Percentiles rank a stretch among this genome's conserved stretches.
Evolutionary conservation across 352 stramenopile species (phyloP).

Genomic region (Pythium apleroticum): DNA sequence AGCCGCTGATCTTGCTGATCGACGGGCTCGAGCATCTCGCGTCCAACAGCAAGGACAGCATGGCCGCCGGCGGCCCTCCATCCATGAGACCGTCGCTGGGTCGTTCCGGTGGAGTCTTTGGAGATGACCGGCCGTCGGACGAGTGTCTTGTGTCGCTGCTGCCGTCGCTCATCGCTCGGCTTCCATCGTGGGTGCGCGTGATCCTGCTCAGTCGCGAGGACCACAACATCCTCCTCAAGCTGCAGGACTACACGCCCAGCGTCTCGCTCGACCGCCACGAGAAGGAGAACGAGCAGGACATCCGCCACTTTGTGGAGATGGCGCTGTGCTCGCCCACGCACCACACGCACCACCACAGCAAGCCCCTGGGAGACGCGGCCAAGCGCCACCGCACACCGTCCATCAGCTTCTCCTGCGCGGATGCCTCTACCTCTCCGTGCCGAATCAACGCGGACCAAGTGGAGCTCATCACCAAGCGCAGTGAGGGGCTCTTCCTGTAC

Average conservation of each 20-base stretch:
- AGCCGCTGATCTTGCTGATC: conserved; percentile 59
- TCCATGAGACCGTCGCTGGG: conserved; percentile 18
- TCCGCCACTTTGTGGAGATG: conserved; percentile 32
- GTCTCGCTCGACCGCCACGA: conserved; percentile 47
- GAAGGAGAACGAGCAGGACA: conserved; percentile 53
- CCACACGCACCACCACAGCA: conserved; percentile 6
- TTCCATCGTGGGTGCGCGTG: conserved; percentile 69
- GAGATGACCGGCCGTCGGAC: conserved; percentile 17
- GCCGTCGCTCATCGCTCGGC: conserved; percentile 42
- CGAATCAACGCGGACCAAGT: conserved; percentile 37
- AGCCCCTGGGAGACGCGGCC: neutral
- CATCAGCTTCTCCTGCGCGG: conserved; percentile 12
- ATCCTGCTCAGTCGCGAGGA: conserved; percentile 70
- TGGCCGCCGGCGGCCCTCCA: neutral
- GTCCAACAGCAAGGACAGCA: conserved; percentile 15
- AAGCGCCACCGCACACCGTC: conserved; percentile 21
- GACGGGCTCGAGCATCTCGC: conserved; percentile 65
- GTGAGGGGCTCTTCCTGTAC: conserved; percentile 72
- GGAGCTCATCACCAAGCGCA: conserved; percentile 50
- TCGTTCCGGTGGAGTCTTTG: neutral
- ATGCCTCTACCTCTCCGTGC: neutral
- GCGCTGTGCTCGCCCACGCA: conserved; percentile 16
- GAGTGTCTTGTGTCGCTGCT: conserved; percentile 67
- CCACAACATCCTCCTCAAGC: conserved; percentile 48
- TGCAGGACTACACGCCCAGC: conserved; percentile 51